Evolutionary conservation across 768 basidiomycete genomes (phyloP), one percentile per base, ranked within the genome.

Genomic region (Coprinopsis cinerea): DNA sequence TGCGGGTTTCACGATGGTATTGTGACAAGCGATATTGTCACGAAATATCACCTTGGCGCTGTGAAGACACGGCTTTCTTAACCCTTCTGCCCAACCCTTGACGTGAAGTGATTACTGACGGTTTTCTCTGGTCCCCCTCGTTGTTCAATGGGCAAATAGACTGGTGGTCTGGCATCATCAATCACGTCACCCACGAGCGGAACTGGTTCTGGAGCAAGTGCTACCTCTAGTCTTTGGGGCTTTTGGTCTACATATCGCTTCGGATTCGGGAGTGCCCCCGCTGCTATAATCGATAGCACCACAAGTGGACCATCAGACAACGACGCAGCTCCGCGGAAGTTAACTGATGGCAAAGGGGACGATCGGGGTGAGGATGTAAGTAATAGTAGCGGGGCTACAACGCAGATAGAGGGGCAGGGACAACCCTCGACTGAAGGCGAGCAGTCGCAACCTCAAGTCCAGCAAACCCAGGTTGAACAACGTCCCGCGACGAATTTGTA

Each of bases 321-420:
- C n/a, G 47, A 44, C 17, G 41, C 28, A 43, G 49, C 57, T 44
- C 57, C 57, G 24, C 60, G 52, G 46, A 64, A 63, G 50, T 51
- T 74, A 14, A 74, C 72, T 22, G 76, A 71, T 0, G 73, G 63
- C 7, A 61, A 68, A 44, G 60, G 53, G n/a, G 66, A 64, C 23
- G 53, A 64, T 26, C 48, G 63, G 32, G 65, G 62, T 37, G 59
- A 37, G 26, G 53, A 42, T 32, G 30, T n/a, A n/a, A n/a, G 7
- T 30, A 48, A 34, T 35, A 15, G 11, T 20, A 47, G 47, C 26
- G 43, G 56, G 13, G 55, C 54, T 54, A 54, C 49, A 49, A 49
- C 57, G 48, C 49, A 44, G 51, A 47, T 49, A 55, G 44, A 45
- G 25, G 28, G 4, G 7, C 7, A 27, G n/a, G 44, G 13, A 23